phyloP scores from a whole-genome alignment of 179 eudicot species.

The Camellia oleifera region DNA sequence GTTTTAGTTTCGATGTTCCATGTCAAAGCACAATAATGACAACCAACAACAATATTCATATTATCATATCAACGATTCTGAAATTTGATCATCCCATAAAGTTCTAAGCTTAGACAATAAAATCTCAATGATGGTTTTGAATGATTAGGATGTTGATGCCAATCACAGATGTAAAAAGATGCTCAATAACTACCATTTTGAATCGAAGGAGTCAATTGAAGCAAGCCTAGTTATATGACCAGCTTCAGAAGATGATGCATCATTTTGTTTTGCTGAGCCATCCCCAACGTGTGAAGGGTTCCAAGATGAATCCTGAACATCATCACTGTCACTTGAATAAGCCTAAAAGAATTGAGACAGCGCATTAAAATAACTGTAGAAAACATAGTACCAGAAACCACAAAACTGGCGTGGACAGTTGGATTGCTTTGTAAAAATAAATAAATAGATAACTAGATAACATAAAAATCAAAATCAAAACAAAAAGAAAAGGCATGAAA shows the following conservation, averaged over 20 bases:
- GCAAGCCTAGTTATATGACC: constrained; percentile 82
- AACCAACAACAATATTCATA: background rate
- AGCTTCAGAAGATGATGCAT: constrained; percentile 66
- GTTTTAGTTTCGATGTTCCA: background rate
- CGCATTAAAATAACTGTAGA: background rate
- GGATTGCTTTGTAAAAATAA: background rate
- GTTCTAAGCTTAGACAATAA: background rate
- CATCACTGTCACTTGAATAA: constrained; percentile 48
- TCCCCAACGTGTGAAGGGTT: constrained; percentile 72
- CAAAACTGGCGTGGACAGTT: background rate
- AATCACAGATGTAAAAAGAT: background rate
- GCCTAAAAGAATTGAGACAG: constrained; percentile 37
- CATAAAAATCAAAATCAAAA: background rate
- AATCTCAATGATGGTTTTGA: background rate
- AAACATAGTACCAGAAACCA: background rate
- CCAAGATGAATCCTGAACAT: constrained; percentile 59
- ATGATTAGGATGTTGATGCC: background rate
- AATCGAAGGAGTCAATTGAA: constrained; percentile 93
- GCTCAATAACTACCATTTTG: constrained; percentile 63
- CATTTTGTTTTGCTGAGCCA: constrained; percentile 44
- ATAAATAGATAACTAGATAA: background rate
- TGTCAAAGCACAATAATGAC: background rate
- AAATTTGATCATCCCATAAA: background rate
- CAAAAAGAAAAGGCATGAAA: background rate
- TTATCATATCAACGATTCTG: background rate